Conservation (phyloP, 2,329 filamentous ascomycete genomes). For the Pseudogymnoascus sp. region DNA sequence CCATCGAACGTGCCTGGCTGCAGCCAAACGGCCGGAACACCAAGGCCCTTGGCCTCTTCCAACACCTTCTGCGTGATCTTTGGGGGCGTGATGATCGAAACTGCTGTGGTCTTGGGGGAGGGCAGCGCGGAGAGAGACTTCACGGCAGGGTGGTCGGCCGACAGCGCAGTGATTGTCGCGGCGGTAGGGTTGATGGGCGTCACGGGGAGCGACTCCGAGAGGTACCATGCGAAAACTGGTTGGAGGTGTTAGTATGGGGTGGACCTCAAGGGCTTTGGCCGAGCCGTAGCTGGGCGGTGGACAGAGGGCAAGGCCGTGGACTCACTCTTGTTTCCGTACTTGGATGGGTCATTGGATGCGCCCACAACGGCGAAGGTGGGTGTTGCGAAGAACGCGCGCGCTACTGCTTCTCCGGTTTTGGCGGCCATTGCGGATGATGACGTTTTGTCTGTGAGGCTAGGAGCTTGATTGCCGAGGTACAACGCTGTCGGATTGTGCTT, state of each 20-base stretch:
- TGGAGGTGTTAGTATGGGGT: constrained; percentile 13
- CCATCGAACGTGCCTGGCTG: constrained; percentile 86
- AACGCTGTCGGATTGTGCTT: neutral
- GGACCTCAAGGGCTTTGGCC: neutral
- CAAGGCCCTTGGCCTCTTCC: constrained; percentile 66
- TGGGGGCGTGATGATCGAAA: constrained; percentile 86
- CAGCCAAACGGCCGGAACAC: constrained; percentile 73
- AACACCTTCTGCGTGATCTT: constrained; percentile 66
- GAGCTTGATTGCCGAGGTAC: neutral
- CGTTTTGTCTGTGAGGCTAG: neutral
- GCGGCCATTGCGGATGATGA: neutral
- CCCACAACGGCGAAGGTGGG: constrained; percentile 82
- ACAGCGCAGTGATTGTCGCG: constrained; percentile 54
- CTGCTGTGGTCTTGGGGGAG: constrained; percentile 60
- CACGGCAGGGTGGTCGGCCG: constrained; percentile 37
- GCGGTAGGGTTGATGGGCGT: constrained; percentile 76
- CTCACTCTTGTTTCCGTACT: constrained; percentile 81
- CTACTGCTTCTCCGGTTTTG: constrained; percentile 37
- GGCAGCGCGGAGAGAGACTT: constrained; percentile 58
- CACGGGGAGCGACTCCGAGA: constrained; percentile 64
- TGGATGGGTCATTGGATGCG: constrained; percentile 74
- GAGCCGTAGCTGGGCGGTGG: neutral
- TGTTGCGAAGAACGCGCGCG: constrained; percentile 72
- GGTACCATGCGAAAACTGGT: constrained; percentile 85
- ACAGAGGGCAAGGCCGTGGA: constrained; percentile 1